Evolutionary conservation across 2,329 filamentous ascomycete genomes (phyloP).

Genomic region (Aspergillus niger): DNA sequence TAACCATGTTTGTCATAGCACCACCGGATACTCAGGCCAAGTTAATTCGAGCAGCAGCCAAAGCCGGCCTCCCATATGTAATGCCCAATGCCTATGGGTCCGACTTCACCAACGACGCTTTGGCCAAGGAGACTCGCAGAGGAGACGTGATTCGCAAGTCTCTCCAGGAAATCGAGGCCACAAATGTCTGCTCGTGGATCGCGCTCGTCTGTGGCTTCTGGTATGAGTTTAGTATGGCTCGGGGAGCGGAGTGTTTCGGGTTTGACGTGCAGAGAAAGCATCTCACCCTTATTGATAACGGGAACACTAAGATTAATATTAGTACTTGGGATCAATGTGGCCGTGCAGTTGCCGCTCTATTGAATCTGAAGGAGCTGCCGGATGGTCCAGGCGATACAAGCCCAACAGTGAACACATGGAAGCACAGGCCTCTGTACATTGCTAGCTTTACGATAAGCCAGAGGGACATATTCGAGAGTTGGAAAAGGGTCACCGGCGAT

Average conservation of each 20-base stretch:
- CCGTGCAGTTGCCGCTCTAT: conserved; percentile 53
- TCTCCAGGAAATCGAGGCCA: conserved; percentile 36
- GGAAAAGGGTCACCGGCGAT: conserved; percentile 59
- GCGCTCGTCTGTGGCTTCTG: conserved; percentile 50
- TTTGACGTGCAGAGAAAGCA: conserved; percentile 50
- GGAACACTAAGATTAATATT: conserved; percentile 57
- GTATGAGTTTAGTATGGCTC: conserved; percentile 54
- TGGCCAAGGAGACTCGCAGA: conserved; percentile 30
- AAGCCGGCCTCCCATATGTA: conserved; percentile 56
- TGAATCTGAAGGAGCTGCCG: conserved; percentile 42
- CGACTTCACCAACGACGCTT: conserved; percentile 27
- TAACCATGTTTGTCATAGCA: conserved; percentile 52
- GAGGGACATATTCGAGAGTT: conserved; percentile 62
- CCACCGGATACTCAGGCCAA: conserved; percentile 48
- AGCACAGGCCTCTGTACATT: conserved; percentile 53
- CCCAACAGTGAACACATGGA: conserved; percentile 35
- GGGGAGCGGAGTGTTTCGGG: conserved; percentile 42
- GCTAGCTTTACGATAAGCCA: conserved; percentile 62
- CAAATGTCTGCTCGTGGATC: conserved; percentile 45
- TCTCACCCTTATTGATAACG: conserved; percentile 56
- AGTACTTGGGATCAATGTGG: conserved; percentile 63
- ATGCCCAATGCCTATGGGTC: conserved; percentile 52
- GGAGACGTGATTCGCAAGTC: conserved; percentile 24
- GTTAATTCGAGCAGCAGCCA: conserved; percentile 55
- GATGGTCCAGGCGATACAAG: conserved; percentile 13